Base-by-base conservation (phyloP, 495 filamentous ascomycete genomes). In the Podospora conica region DNA sequence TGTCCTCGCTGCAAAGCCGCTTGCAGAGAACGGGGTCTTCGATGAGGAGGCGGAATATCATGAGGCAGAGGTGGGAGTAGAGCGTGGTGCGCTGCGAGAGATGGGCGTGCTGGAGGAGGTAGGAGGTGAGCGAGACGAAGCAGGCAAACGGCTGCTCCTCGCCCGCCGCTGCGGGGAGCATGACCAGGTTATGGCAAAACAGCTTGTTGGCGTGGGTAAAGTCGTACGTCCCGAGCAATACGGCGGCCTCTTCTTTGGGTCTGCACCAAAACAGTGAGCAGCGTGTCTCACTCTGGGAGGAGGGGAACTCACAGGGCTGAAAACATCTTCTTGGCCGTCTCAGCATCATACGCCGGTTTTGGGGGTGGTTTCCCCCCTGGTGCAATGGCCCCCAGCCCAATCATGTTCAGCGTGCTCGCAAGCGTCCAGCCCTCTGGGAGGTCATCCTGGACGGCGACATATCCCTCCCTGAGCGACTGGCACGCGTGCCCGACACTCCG, bases 191-290 rank as follows among this genome's bases (percentile, higher is more conserved):
- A 71, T 89, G 89, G 77, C 91, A 94, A 76, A 98, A 98, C 22
- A 98, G 83, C 77, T 96, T 97, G 82, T 98, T 98, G 12, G 94
- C 88, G 77, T 93, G 90, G 24, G 86, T 88, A 76, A 98, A 98
- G 72, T 98, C 96, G 75, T 98, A 98, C 0, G 90, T 90, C 18
- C 91, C 87, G 23, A 98, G 80, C 8, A 98, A 78, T 0, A 95
- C 81, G 5, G 92, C 87, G 60, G 90, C 89, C 74, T 92, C 85
- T 67, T 89, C 84, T 4, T 86, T 86, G 7, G 95, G 95, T 63
- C 93, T 96, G 60, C 18, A 10, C 29, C 53, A 57, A 64, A 48
- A n/a, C 40, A 48, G 68, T 82, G 71, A 80, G 75, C 29, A 59
- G 28, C 15, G 24, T 33, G 3, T 33, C 9, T 59, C 23, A 53